A percentile compares a stretch with the other conserved stretches of the same genome.
Conservation (phyloP, 495 filamentous ascomycete species). For the Monascus purpureus region DNA sequence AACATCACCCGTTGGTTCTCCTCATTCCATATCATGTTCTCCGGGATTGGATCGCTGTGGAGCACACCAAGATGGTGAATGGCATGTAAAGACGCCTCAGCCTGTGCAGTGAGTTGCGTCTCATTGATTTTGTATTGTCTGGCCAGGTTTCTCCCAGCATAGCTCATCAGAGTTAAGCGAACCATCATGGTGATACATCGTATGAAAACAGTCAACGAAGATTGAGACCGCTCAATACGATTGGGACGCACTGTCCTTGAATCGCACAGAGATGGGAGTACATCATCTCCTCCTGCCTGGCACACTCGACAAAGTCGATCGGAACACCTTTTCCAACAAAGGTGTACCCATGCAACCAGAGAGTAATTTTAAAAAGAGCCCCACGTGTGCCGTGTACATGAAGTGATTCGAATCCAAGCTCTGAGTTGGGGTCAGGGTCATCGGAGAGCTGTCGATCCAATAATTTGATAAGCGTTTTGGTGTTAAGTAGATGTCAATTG, state of each 20-base stretch:
- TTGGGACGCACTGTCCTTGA: constrained; percentile 20
- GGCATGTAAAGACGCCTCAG: constrained; percentile 6
- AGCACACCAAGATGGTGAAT: constrained; percentile 8
- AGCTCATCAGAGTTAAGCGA: constrained; percentile 21
- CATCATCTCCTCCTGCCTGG: constrained; percentile 16
- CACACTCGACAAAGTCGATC: constrained; percentile 10
- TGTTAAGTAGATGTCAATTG: constrained; percentile 4
- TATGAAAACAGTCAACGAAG: constrained; percentile 18
- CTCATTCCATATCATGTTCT: constrained; percentile 10
- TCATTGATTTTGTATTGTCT: constrained; percentile 2
- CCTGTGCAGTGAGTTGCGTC: constrained; percentile 3
- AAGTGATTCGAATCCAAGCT: constrained; percentile 24
- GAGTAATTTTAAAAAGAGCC: constrained; percentile 27
- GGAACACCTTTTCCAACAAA: constrained; percentile 30
- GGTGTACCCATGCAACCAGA: constrained; percentile 33
- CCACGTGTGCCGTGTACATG: constrained; percentile 21
- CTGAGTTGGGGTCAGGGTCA: constrained; percentile 7
- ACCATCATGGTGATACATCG: constrained; percentile 17
- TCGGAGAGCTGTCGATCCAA: constrained; percentile 10
- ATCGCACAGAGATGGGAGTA: constrained; percentile 19
- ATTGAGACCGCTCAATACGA: constrained; percentile 18
- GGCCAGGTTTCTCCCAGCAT: constrained; percentile 10
- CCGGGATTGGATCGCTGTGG: constrained; percentile 7
- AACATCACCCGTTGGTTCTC: constrained; percentile 11
- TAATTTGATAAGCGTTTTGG: constrained; percentile 2